A percentile compares a stretch with the other conserved stretches of the same genome.
Evolutionary conservation across 208 protist genomes (phyloP).

Genomic region (Wallacemonas rigidus): DNA sequence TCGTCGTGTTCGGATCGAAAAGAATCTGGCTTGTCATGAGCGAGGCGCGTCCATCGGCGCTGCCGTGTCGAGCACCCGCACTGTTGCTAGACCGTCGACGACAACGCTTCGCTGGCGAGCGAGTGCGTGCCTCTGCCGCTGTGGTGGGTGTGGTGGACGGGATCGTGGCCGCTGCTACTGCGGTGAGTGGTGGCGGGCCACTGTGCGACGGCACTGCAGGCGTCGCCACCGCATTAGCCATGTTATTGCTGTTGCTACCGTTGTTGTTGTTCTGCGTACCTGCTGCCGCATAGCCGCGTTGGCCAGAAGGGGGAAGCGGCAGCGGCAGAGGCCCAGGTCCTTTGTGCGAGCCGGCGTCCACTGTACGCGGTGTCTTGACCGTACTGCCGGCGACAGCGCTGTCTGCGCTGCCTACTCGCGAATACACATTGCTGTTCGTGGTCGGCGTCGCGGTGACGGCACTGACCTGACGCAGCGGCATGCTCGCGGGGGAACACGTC

Average conservation of each 20-base stretch:
- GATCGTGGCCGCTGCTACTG: background rate
- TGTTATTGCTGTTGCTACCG: background rate
- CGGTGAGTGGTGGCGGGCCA: background rate
- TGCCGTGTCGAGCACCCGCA: background rate
- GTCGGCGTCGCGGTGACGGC: background rate
- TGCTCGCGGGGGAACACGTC: background rate
- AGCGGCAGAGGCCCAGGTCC: constrained; percentile 1
- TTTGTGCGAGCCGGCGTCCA: background rate
- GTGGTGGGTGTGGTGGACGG: background rate
- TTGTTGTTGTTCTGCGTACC: background rate
- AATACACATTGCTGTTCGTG: background rate
- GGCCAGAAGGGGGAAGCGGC: background rate
- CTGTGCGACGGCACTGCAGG: background rate
- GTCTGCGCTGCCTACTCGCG: background rate
- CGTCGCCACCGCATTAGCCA: background rate
- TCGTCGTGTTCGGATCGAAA: background rate
- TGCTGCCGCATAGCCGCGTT: background rate
- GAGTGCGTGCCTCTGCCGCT: background rate
- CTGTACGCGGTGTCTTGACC: background rate
- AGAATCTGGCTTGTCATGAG: constrained; percentile 15
- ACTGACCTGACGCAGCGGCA: background rate
- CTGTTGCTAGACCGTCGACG: constrained; percentile 1
- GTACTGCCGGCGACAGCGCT: background rate
- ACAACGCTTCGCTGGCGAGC: background rate
- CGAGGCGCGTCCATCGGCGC: constrained; percentile 7